A percentile compares a stretch with the other conserved stretches of the same genome.
Conservation (phyloP, 83 land plant species). For the Picea abies region DNA sequence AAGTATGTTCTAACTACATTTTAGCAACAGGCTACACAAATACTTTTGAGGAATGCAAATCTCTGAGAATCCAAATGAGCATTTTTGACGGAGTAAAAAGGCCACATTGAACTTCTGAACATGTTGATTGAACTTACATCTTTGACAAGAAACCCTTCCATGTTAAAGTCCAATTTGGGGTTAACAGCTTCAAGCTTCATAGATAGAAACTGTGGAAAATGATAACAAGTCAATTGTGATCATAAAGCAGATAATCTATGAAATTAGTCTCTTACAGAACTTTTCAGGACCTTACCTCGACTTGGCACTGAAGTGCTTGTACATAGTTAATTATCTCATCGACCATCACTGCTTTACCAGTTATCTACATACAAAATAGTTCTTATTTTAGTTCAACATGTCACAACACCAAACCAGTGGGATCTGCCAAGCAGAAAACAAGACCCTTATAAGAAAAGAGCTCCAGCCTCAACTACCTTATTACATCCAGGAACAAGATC, state of each 20-base stretch:
- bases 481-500: slow-evolving; percentile 93
- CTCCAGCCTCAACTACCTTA: slow-evolving; percentile 48
- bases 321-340: slow-evolving; percentile 22
- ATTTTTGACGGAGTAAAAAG: too few species aligned
- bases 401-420: background rate
- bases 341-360: slow-evolving; percentile 16
- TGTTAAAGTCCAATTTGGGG: slow-evolving; percentile 42
- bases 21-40: too few species aligned
- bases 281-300: slow-evolving; percentile 9
- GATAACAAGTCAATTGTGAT: slow-evolving; percentile 16
- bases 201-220: slow-evolving; percentile 35
- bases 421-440: background rate
- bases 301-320: slow-evolving; percentile 5
- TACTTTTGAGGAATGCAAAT: too few species aligned
- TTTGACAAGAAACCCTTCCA: slow-evolving; percentile 34
- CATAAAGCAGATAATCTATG: too few species aligned
- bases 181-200: slow-evolving; percentile 59
- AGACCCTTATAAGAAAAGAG: background rate
- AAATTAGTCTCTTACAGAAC: too few species aligned
- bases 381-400: background rate
- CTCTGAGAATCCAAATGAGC: too few species aligned
- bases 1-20: too few species aligned
- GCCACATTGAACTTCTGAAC: too few species aligned
- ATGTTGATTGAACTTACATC: slow-evolving; percentile 27
- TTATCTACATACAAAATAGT: slow-evolving; percentile 4